A percentile compares a stretch with the other conserved stretches of the same genome.
These are phyloP conservation scores for Anacardium occidentale DNA, from an alignment of 345 rosid genomes.

Conservation along the genomic window DNA sequence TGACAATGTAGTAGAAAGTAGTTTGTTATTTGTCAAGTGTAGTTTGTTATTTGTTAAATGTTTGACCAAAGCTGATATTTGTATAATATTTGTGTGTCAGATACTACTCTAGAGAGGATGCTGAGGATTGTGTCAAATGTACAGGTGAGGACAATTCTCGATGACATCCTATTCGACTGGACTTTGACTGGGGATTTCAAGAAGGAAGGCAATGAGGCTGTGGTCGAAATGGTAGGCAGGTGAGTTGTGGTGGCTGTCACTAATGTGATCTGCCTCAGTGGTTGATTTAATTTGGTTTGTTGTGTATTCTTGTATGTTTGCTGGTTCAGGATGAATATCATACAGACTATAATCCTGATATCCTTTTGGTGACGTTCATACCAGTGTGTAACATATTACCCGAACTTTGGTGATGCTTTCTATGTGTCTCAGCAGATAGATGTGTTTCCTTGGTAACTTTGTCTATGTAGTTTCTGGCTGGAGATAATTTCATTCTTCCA, in stretches of 20 bases:
- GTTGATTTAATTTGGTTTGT: conserved; percentile 10
- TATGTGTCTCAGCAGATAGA: no score
- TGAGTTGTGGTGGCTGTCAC: conserved; percentile 20
- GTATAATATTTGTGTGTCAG: conserved; percentile 34
- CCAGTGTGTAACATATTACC: neutral
- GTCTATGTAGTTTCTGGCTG: neutral
- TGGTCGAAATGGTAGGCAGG: conserved; percentile 99
- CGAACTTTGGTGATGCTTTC: neutral
- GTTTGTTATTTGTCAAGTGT: no score
- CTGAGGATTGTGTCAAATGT: conserved; percentile 93
- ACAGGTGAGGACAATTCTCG: conserved; percentile 95
- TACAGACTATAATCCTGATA: conserved; percentile 99
- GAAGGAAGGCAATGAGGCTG: conserved; percentile 99
- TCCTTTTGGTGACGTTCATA: conserved; percentile 46
- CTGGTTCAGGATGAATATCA: conserved; percentile 99
- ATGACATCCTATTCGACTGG: conserved; percentile 97
- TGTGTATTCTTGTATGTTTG: neutral
- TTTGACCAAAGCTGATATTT: conserved; percentile 6
- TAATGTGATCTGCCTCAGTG: neutral
- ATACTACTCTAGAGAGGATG: conserved; percentile 92
- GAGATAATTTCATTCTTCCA: neutral
- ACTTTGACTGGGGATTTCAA: conserved; percentile 98
- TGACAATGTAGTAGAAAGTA: neutral
- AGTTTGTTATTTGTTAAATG: neutral
- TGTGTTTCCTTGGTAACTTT: neutral